These are phyloP conservation scores for Tarenaya hassleriana DNA, from an alignment of 345 rosid genomes.

Conservation along the genomic window DNA sequence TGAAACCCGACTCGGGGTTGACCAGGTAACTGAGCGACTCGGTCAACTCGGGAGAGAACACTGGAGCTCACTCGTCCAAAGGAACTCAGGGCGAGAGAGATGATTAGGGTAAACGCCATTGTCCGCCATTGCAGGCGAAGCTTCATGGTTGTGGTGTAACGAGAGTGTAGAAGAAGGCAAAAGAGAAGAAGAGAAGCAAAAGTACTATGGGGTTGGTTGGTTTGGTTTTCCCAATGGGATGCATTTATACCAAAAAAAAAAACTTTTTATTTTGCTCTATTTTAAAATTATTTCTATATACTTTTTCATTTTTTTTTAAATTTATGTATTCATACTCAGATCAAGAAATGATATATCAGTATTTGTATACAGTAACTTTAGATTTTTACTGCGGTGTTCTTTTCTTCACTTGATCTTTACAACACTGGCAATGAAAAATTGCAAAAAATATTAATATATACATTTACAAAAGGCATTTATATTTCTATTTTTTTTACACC, in stretches of 20 bases:
- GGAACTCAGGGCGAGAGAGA: slow-evolving; percentile 26
- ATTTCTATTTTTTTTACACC: no score
- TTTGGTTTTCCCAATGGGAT: slow-evolving; percentile 8
- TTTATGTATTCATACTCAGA: not conserved
- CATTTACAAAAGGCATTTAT: no score
- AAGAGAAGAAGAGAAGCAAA: slow-evolving; percentile 19
- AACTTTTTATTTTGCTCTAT: not conserved
- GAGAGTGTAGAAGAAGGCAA: slow-evolving; percentile 22
- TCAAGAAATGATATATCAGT: not conserved
- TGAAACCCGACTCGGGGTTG: slow-evolving; percentile 73
- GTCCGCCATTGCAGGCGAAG: slow-evolving; percentile 25
- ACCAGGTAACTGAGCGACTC: slow-evolving; percentile 58
- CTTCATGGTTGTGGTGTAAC: slow-evolving; percentile 22
- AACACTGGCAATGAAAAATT: no score
- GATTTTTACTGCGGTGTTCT: no score
- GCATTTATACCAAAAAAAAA: slow-evolving; percentile 28
- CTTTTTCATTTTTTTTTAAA: not conserved
- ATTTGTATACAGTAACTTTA: no score
- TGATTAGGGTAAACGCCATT: slow-evolving; percentile 39
- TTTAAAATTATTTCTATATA: slow-evolving; percentile 1
- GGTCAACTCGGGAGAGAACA: slow-evolving; percentile 38
- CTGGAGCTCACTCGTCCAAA: slow-evolving; percentile 25
- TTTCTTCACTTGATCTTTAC: no score
- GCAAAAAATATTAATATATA: no score
- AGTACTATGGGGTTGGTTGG: slow-evolving; percentile 1